A percentile compares a stretch with the other conserved stretches of the same genome.
Evolutionary conservation across 208 protist species (phyloP).

Genomic region (Polymyxa betae): DNA sequence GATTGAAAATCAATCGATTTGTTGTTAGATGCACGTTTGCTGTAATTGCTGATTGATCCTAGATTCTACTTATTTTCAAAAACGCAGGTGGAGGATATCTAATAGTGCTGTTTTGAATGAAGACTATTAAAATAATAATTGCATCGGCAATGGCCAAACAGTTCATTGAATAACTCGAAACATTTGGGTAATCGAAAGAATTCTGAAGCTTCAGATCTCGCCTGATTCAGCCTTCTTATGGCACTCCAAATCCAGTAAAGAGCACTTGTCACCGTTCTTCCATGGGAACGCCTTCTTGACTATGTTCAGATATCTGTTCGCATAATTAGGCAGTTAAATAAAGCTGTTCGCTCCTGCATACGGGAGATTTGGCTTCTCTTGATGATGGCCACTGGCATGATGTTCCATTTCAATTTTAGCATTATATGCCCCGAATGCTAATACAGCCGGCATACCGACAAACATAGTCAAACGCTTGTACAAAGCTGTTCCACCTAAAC

Average conservation of each 20-base stretch:
- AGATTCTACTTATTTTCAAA: too few relatives aligned
- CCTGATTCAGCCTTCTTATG: neutral
- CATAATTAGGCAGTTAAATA: neutral
- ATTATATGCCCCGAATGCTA: neutral
- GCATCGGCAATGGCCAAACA: too few relatives aligned
- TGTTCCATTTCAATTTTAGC: neutral
- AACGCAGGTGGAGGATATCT: too few relatives aligned
- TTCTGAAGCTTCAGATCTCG: too few relatives aligned
- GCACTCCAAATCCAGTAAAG: neutral
- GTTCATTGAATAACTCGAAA: too few relatives aligned
- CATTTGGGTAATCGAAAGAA: too few relatives aligned
- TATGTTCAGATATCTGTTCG: slow-evolving; percentile 18
- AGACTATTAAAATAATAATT: too few relatives aligned
- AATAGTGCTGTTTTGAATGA: too few relatives aligned
- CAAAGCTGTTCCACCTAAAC: neutral
- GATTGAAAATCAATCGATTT: too few relatives aligned
- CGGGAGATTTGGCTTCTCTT: neutral
- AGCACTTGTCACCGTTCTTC: slow-evolving; percentile 37
- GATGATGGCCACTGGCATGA: neutral
- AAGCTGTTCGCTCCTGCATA: neutral
- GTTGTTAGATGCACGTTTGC: too few relatives aligned
- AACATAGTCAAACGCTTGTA: neutral
- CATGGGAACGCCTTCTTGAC: slow-evolving; percentile 48
- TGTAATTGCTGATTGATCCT: too few relatives aligned
- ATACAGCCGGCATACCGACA: neutral